Conservation (phyloP, 2,329 filamentous ascomycete genomes). For the Ceratocystis lukuohia region DNA sequence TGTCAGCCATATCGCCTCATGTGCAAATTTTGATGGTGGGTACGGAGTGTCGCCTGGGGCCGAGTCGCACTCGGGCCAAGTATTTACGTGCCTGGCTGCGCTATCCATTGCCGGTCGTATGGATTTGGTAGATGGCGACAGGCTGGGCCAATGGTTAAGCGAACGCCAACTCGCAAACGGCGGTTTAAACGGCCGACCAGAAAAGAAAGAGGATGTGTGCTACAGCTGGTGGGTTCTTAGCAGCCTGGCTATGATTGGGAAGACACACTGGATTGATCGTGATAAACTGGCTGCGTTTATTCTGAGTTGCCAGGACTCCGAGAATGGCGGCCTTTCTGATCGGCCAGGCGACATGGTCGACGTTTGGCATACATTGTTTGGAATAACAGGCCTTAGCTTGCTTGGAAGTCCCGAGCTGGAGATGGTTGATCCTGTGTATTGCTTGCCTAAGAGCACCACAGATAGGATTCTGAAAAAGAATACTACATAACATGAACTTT, state of each 20-base stretch:
- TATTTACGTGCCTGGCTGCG: constrained; percentile 85
- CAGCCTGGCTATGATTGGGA: constrained; percentile 77
- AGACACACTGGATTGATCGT: constrained; percentile 85
- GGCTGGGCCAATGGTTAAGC: constrained; percentile 77
- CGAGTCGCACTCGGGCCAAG: constrained; percentile 89
- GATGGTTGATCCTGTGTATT: constrained; percentile 79
- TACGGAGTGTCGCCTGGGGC: constrained; percentile 83
- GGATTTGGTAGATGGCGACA: constrained; percentile 70
- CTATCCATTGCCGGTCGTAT: constrained; percentile 63
- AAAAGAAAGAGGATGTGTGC: constrained; percentile 93
- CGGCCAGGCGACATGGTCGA: constrained; percentile 89
- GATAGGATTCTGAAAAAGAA: constrained; percentile 33
- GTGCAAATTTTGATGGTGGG: constrained; percentile 86
- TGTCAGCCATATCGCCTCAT: constrained; percentile 63
- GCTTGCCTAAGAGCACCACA: constrained; percentile 57
- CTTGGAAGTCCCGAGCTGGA: constrained; percentile 63
- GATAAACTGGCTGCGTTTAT: constrained; percentile 71
- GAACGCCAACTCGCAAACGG: constrained; percentile 80
- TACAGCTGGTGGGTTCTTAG: constrained; percentile 99
- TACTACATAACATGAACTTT: background rate
- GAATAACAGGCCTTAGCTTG: constrained; percentile 74
- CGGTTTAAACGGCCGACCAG: constrained; percentile 83
- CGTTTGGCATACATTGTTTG: constrained; percentile 91
- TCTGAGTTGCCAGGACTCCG: constrained; percentile 71
- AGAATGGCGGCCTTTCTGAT: constrained; percentile 76